phyloP scores from a whole-genome alignment of 768 basidiomycete genomes.

The Chiua virens region DNA sequence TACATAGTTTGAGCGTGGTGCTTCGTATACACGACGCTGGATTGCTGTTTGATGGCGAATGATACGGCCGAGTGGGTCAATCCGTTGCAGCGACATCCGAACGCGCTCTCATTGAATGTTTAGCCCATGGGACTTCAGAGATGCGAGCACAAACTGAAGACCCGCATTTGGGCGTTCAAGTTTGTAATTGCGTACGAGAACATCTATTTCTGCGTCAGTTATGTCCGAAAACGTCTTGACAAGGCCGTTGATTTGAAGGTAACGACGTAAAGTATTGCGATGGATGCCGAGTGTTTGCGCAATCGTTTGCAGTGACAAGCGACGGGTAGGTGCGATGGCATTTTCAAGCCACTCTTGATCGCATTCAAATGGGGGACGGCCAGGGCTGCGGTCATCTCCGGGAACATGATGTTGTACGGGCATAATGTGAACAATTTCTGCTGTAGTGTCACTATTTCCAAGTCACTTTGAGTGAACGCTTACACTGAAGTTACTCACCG shows the following conservation, averaged over 20 bases:
- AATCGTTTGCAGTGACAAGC: slow-evolving; percentile 2
- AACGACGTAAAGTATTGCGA: slow-evolving; percentile 11
- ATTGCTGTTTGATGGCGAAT: not conserved
- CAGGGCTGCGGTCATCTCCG: not conserved
- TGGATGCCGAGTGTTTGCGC: slow-evolving; percentile 9
- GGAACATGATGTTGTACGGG: not conserved
- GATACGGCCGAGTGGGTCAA: not conserved
- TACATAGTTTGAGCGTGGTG: not conserved
- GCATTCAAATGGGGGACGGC: not conserved
- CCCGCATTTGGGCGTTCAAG: slow-evolving; percentile 12
- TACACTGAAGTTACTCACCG: not conserved
- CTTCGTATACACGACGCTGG: not conserved
- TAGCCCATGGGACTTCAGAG: not conserved
- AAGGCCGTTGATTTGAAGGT: slow-evolving; percentile 10
- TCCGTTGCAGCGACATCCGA: not conserved
- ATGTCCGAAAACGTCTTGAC: slow-evolving; percentile 10
- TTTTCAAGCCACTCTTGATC: not conserved
- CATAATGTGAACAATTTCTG: not conserved
- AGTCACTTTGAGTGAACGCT: not conserved
- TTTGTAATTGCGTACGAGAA: slow-evolving; percentile 14
- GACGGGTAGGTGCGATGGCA: not conserved
- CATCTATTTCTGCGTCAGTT: slow-evolving; percentile 19
- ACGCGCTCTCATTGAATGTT: not conserved
- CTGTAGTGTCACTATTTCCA: not conserved
- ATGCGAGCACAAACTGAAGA: slow-evolving; percentile 10